Conservation (phyloP, 2,329 filamentous ascomycete species). For the Endoconidiophora laricicola region DNA sequence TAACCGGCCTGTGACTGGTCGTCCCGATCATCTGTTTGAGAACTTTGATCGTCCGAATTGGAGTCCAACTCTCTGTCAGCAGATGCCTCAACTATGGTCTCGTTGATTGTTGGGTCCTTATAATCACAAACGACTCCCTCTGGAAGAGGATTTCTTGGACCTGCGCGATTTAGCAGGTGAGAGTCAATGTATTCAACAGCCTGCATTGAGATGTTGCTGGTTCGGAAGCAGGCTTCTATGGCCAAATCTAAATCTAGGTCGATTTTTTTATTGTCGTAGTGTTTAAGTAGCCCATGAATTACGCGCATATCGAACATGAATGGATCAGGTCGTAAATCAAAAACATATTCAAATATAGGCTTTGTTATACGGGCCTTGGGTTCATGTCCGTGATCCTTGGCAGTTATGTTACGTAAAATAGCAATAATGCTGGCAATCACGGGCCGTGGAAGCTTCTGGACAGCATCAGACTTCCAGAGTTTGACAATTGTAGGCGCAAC, state of each 20-base stretch:
- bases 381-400: background rate
- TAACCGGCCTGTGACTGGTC: conserved; percentile 6
- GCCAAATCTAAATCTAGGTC: conserved; percentile 36
- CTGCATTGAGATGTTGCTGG: conserved; percentile 44
- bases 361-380: background rate
- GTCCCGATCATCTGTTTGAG: conserved; percentile 12
- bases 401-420: conserved; percentile 4
- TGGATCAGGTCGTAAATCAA: conserved; percentile 4
- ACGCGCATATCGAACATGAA: conserved; percentile 19
- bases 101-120: conserved; percentile 16
- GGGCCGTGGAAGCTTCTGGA: conserved; percentile 52
- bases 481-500: conserved; percentile 60
- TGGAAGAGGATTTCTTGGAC: conserved; percentile 51
- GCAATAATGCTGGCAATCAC: conserved; percentile 7
- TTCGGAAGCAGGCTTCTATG: conserved; percentile 67
- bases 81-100: conserved; percentile 13
- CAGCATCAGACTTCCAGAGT: conserved; percentile 72
- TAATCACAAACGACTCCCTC: conserved; percentile 10
- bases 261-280: background rate
- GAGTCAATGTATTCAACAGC: conserved; percentile 62
- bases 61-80: conserved; percentile 14
- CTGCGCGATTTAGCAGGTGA: conserved; percentile 38
- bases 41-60: conserved; percentile 11
- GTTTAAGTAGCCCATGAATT: conserved; percentile 24
- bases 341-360: background rate